Conservation (phyloP, 2,329 filamentous ascomycete species). For the Aspergillus texensis region DNA sequence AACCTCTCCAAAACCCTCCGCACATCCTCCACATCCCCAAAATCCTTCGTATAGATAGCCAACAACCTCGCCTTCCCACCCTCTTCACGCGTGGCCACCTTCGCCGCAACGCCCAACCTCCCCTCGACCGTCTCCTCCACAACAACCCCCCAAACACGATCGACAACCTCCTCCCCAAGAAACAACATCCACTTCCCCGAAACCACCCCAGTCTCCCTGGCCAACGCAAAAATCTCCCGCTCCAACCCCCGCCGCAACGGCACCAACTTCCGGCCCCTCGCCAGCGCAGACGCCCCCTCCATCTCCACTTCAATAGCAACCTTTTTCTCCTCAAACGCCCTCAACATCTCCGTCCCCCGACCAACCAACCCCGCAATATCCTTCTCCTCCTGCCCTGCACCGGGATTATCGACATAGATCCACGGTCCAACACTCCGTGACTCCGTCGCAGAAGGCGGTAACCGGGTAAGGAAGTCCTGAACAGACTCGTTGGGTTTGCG, state of each 20-base stretch:
- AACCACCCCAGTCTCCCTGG: conserved; percentile 60
- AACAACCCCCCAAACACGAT: conserved; percentile 59
- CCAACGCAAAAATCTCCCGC: conserved; percentile 62
- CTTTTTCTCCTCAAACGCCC: conserved; percentile 50
- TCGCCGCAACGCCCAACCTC: conserved; percentile 71
- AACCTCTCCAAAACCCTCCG: conserved; percentile 66
- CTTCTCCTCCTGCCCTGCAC: conserved; percentile 43
- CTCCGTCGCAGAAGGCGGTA: not conserved
- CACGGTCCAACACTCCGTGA: conserved; percentile 54
- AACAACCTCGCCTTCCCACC: conserved; percentile 59
- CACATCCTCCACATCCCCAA: conserved; percentile 69
- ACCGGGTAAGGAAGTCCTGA: not conserved
- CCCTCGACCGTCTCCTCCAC: conserved; percentile 68
- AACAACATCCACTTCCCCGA: conserved; percentile 62
- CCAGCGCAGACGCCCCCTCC: conserved; percentile 44
- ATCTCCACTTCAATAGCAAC: conserved; percentile 54
- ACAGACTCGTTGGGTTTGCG: not conserved
- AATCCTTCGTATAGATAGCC: conserved; percentile 78
- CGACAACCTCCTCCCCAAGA: conserved; percentile 21
- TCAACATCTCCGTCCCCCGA: conserved; percentile 59
- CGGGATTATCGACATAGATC: conserved; percentile 72
- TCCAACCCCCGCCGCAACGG: conserved; percentile 49
- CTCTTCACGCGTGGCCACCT: conserved; percentile 64
- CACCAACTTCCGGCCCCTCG: conserved; percentile 41
- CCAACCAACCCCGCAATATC: conserved; percentile 55